These are phyloP conservation scores for Rhexocercosporidium sp. DNA, from an alignment of 2,329 filamentous ascomycete genomes.

Conservation along the genomic window DNA sequence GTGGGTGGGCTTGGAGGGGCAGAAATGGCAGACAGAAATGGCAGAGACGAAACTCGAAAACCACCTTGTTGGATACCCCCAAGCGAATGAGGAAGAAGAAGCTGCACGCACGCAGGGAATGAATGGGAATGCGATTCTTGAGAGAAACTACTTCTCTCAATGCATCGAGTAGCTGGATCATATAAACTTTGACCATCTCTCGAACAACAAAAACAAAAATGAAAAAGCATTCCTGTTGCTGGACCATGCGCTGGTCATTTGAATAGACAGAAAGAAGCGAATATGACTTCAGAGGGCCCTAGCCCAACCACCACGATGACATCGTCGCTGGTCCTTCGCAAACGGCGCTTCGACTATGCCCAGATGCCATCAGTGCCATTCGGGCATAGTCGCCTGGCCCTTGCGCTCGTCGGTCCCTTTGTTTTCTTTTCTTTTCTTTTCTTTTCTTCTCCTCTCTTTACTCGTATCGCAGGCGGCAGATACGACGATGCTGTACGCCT, in stretches of 20 bases:
- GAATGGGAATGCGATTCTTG: no score
- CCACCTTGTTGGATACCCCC: slow-evolving; percentile 25
- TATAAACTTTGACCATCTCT: not conserved
- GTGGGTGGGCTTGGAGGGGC: slow-evolving; percentile 21
- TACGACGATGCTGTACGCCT: not conserved
- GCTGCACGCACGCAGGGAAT: no score
- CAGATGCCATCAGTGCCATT: not conserved
- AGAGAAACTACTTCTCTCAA: not conserved
- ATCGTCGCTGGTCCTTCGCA: not conserved
- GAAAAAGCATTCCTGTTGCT: no score
- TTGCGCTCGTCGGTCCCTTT: not conserved
- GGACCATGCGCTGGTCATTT: not conserved
- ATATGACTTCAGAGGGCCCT: no score
- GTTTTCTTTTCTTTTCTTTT: not conserved
- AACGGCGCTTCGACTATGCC: not conserved
- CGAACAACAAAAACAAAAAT: no score
- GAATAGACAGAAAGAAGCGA: not conserved
- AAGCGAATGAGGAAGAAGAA: not conserved
- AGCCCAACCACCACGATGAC: not conserved
- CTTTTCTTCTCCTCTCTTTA: not conserved
- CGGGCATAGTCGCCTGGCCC: not conserved
- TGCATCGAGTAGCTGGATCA: not conserved
- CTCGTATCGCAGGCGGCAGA: not conserved
- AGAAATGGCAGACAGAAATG: slow-evolving; percentile 2
- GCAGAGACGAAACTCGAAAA: not conserved